Conservation (phyloP, 139 green algal species). For the Tetradesmus obliquus region DNA sequence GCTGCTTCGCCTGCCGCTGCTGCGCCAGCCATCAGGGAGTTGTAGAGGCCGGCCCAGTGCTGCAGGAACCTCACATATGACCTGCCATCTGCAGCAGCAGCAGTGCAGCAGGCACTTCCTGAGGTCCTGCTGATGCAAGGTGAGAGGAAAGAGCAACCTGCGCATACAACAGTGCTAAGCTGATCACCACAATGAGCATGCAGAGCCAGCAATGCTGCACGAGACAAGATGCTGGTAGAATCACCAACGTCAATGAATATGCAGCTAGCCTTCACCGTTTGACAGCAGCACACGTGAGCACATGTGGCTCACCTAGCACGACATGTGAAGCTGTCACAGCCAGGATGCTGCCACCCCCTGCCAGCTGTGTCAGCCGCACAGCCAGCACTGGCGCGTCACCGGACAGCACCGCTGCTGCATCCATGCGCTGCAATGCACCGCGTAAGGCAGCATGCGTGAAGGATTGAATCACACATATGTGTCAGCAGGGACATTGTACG, state of each 20-base stretch:
- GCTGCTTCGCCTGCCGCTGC: not conserved
- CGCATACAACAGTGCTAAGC: too few species aligned
- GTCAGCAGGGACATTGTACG: too few species aligned
- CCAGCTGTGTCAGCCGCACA: slow-evolving; percentile 23
- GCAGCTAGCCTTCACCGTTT: not conserved
- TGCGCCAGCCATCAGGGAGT: not conserved
- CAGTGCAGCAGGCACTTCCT: too few species aligned
- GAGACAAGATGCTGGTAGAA: too few species aligned
- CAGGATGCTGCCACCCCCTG: slow-evolving; percentile 20
- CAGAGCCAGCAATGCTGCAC: not conserved
- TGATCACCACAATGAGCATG: not conserved
- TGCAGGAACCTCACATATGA: slow-evolving; percentile 20
- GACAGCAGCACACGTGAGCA: not conserved
- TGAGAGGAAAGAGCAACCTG: too few species aligned
- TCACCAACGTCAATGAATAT: not conserved
- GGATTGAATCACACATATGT: too few species aligned
- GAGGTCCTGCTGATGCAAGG: too few species aligned
- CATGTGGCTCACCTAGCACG: not conserved
- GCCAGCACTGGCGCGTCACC: not conserved
- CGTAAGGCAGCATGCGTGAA: too few species aligned
- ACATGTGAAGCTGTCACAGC: slow-evolving; percentile 21
- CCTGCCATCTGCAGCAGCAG: slow-evolving; percentile 5
- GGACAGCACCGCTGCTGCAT: not conserved
- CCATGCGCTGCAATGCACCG: not conserved
- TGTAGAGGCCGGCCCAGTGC: not conserved